Evolutionary conservation across 306 rosid genomes (phyloP), one percentile per base, ranked within the genome.

Genomic region (Malus orientalis): DNA sequence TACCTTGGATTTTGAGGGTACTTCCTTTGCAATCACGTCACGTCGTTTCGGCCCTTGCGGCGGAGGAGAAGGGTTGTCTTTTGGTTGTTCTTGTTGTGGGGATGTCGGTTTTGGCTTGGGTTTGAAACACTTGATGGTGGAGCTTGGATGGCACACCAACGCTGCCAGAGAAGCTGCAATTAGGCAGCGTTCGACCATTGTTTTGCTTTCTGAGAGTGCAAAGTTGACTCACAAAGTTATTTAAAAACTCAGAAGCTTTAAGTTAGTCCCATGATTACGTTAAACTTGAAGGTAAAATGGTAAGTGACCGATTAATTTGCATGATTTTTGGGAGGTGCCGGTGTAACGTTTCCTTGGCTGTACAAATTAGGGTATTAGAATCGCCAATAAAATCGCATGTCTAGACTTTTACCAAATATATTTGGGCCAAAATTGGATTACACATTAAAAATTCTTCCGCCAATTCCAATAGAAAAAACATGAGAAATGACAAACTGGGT

Each of bases 131-230:
- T 45, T 75, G 27, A 81, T 75, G 68, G 80, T 75, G 68, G 80
- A 40, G 42, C 84, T 75, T 20, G 76, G 84, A 71, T 81, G 84
- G 33, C 80, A 76, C 3, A 49, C 73, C 45, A 75, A 45, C 14
- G 79, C 49, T 47, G 80, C 84, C 23, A 75, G 61, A 53, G 80
- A 75, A 49, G 80, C 76, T 51, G 74, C 84, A 8, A 75, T 70
- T 6, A 81, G 60, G 55, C 84, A 81, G 33, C 53, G 70, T 70
- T 75, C 80, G 55, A 25, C 77, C 80, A 81, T 81, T 59, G 55
- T 62, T 59, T n/a, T 32, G 33, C 40, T 54, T 29, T 54, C 16
- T 55, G 22, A 64, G 22, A 64, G 40, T 71, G 22, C 63, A 33
- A n/a, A 33, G 12, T 54, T 38, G n/a, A 71, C 23, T 32, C 15